Evolutionary conservation across 2,329 filamentous ascomycete species (phyloP).

Genomic region (Penicillium occitanis): DNA sequence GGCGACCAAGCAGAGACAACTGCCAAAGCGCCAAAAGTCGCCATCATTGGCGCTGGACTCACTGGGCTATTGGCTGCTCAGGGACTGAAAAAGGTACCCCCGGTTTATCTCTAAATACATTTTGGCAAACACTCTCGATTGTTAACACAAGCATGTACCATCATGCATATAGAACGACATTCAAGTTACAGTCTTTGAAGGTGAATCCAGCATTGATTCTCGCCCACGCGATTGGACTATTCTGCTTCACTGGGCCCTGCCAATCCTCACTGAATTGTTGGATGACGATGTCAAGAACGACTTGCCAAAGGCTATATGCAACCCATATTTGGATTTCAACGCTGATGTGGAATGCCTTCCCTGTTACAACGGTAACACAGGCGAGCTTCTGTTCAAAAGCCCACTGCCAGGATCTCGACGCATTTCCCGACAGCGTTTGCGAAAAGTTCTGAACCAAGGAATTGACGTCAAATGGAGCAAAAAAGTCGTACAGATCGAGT

Average conservation of each 20-base stretch:
- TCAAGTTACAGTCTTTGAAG: constrained; percentile 12
- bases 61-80: constrained; percentile 19
- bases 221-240: constrained; percentile 18
- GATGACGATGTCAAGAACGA: constrained; percentile 5
- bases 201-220: constrained; percentile 9
- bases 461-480: constrained; percentile 16
- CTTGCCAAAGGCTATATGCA: constrained; percentile 15
- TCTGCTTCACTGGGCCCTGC: constrained; percentile 17
- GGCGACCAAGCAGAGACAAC: constrained; percentile 1
- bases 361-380: constrained; percentile 17
- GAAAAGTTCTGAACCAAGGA: constrained; percentile 9
- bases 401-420: constrained; percentile 16
- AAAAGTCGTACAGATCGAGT: not conserved
- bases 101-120: not conserved
- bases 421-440: constrained; percentile 12
- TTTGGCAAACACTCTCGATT: not conserved
- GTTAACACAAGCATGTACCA: not conserved
- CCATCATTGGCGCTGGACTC: constrained; percentile 14
- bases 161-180: constrained; percentile 10
- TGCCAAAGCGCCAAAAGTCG: constrained; percentile 5
- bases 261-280: constrained; percentile 1
- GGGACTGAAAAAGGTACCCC: constrained; percentile 15
- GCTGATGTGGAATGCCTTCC: constrained; percentile 13
- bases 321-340: constrained; percentile 15
- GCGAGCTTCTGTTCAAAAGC: constrained; percentile 18